Conservation (phyloP, 495 filamentous ascomycete species). For the Xylaria grammica region DNA sequence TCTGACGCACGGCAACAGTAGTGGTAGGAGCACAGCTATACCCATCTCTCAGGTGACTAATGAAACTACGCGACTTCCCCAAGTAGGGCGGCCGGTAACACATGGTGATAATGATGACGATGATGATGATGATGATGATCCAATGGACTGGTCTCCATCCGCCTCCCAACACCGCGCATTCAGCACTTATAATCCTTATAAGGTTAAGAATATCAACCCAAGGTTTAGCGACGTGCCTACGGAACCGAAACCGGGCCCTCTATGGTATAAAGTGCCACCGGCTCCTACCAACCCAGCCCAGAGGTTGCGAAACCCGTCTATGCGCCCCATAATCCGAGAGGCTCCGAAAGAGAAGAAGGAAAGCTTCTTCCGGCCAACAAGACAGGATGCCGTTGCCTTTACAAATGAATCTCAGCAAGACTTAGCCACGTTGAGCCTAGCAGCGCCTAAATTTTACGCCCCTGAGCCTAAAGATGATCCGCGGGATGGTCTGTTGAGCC, state of each 20-base stretch:
- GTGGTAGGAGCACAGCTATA: neutral
- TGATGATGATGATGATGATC: too few relatives aligned
- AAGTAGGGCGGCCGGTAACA: slow-evolving; percentile 16
- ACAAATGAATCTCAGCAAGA: slow-evolving; percentile 17
- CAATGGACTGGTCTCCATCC: slow-evolving; percentile 89
- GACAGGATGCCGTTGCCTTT: slow-evolving; percentile 27
- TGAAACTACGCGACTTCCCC: neutral
- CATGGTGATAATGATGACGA: slow-evolving; percentile 55
- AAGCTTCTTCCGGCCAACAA: slow-evolving; percentile 46
- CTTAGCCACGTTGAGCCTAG: slow-evolving; percentile 29
- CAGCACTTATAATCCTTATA: slow-evolving; percentile 48
- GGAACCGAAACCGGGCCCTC: slow-evolving; percentile 46
- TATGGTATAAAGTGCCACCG: slow-evolving; percentile 66
- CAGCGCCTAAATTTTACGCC: slow-evolving; percentile 35
- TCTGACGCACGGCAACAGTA: neutral
- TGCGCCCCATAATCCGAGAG: slow-evolving; percentile 50
- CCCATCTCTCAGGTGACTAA: neutral
- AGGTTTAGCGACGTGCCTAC: slow-evolving; percentile 64
- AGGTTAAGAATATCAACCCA: slow-evolving; percentile 47
- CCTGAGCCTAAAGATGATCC: slow-evolving; percentile 37
- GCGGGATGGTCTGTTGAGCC: slow-evolving; percentile 36
- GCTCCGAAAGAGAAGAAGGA: slow-evolving; percentile 50
- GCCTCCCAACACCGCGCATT: slow-evolving; percentile 56
- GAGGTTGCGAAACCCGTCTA: slow-evolving; percentile 65
- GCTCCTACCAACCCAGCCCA: slow-evolving; percentile 69